Percentiles rank a stretch among this genome's conserved stretches.
Evolutionary conservation across 495 filamentous ascomycete species (phyloP).

Genomic region (Lasiosphaeris hirsuta): DNA sequence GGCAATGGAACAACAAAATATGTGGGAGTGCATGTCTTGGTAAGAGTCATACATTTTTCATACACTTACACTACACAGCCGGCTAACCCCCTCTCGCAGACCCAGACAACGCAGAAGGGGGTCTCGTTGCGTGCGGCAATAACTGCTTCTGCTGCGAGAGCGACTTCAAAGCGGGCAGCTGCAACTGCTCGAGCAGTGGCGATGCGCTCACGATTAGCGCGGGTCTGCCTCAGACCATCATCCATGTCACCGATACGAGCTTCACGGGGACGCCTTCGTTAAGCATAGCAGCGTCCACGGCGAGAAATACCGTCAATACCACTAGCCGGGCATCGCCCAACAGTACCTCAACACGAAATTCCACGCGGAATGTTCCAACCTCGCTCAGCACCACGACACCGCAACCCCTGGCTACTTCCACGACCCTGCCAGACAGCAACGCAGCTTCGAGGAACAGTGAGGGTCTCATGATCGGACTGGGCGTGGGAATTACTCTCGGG

Average conservation of each 20-base stretch:
- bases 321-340: background rate
- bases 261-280: slow-evolving; percentile 14
- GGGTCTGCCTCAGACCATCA: slow-evolving; percentile 29
- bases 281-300: slow-evolving; percentile 2
- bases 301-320: background rate
- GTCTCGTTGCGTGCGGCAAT: slow-evolving; percentile 27
- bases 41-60: slow-evolving; percentile 6
- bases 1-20: slow-evolving; percentile 27
- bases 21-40: slow-evolving; percentile 35
- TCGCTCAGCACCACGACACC: background rate
- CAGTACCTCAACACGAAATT: background rate
- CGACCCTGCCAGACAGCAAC: too few relatives aligned
- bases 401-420: background rate
- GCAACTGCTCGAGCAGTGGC: slow-evolving; percentile 22
- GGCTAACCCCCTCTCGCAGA: slow-evolving; percentile 3
- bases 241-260: slow-evolving; percentile 21
- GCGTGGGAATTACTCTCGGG: slow-evolving; percentile 4
- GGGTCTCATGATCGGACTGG: slow-evolving; percentile 9
- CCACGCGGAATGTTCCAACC: background rate
- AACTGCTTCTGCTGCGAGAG: slow-evolving; percentile 28
- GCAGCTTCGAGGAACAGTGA: background rate
- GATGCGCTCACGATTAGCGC: slow-evolving; percentile 20
- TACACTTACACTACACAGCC: background rate
- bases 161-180: slow-evolving; percentile 26
- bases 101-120: slow-evolving; percentile 16